Evolutionary conservation across 2,329 filamentous ascomycete genomes (phyloP), one percentile per base, ranked within the genome.

Genomic region (Aspergillus ustus): DNA sequence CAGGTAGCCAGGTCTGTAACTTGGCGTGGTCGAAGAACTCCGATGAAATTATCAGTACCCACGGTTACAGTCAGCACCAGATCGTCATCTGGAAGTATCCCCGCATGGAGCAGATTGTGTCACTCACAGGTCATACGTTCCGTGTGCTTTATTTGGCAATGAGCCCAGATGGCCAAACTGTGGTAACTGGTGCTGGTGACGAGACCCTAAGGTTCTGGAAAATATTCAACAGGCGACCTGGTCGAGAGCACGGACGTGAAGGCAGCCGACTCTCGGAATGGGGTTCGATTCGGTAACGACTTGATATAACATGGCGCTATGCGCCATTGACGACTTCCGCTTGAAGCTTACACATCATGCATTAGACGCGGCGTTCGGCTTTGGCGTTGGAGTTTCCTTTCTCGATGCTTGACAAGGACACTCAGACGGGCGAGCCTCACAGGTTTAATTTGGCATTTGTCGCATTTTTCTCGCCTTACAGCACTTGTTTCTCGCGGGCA

Each of bases 61-160:
- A 99, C 73, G 95, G 95, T 7, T 99, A 97, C 80, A 94, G 90
- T 69, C 95, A 99, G 74, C 97, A 99, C 75, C 95, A 98, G 77
- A 97, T 99, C 70, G 94, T 98, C 43, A 92, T 99, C 59, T 99
- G 95, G 95, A 99, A 99, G 74, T 99, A 99, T 73, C 95, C 95
- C 1, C 93, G 90, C 68, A 98, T 99, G 95, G 92, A 92, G 52
- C 95, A 98, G 75, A 93, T 99, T 8, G 94, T 92, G 45, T 96
- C 92, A 68, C 82, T 99, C 50, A 99, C 95, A 0, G 95, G 95
- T 0, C 95, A 99, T 76, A 99, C 95, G 1, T 98, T 96, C 78
- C 90, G 95, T 72, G 95, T 99, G 13, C 83, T 99, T 3, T 99
- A 98, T 75, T 84, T 99, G 56, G 93, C 93, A 34, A 98, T 98